Evolutionary conservation across 1,139 yeast genomes (phyloP).

Genomic region (Entelexis paramagnoliae): DNA sequence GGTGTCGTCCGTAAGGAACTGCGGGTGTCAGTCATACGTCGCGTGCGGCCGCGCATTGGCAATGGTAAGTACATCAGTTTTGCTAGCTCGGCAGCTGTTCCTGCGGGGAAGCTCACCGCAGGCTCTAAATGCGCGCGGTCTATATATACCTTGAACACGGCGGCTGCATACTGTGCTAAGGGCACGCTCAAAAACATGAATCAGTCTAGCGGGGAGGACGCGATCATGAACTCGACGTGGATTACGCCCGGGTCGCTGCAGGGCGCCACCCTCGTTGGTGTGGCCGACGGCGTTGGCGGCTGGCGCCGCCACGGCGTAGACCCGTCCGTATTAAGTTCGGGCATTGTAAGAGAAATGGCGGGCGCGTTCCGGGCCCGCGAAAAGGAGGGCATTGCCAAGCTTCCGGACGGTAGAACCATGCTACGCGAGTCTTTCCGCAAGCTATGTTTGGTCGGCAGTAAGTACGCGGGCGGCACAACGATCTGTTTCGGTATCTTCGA

Average conservation of each 20-base stretch:
- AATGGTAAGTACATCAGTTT: not conserved
- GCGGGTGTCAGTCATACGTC: not conserved
- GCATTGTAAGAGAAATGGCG: slow-evolving; percentile 31
- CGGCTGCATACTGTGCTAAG: slow-evolving; percentile 21
- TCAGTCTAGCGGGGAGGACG: slow-evolving; percentile 67
- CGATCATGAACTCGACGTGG: slow-evolving; percentile 47
- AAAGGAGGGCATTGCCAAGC: slow-evolving; percentile 10
- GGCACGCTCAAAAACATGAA: slow-evolving; percentile 22
- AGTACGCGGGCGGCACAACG: slow-evolving; percentile 91
- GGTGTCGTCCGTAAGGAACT: not conserved
- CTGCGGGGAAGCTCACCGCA: not conserved
- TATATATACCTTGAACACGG: slow-evolving; percentile 13
- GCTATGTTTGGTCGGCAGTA: slow-evolving; percentile 46
- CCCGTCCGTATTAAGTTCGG: slow-evolving; percentile 40
- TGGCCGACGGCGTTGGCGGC: slow-evolving; percentile 97
- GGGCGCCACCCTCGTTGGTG: slow-evolving; percentile 61
- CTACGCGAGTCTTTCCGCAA: slow-evolving; percentile 47
- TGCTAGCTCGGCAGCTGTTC: not conserved
- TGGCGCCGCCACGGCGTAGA: slow-evolving; percentile 92
- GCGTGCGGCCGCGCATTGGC: not conserved
- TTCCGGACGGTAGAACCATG: slow-evolving; percentile 41
- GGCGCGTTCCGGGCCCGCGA: slow-evolving; percentile 7
- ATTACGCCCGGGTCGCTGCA: slow-evolving; percentile 31
- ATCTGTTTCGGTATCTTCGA: slow-evolving; percentile 74
- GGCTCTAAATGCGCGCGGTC: not conserved